These are phyloP conservation scores for Penicillium bialowiezense DNA, from an alignment of 495 filamentous ascomycete species.

Conservation along the genomic window DNA sequence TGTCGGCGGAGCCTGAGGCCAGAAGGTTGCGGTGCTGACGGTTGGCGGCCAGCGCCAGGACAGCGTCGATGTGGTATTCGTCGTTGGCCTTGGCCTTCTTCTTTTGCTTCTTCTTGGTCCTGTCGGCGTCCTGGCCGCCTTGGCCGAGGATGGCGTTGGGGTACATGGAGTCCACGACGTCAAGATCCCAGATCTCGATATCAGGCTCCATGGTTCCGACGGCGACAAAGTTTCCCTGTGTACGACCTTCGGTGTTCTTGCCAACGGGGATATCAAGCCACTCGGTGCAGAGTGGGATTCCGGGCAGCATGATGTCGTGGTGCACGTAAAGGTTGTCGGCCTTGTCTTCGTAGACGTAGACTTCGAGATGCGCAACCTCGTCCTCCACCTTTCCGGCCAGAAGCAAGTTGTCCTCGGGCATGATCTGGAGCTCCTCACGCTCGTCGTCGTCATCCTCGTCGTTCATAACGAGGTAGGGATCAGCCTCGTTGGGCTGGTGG, in stretches of 20 bases:
- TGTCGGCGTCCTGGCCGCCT: conserved; percentile 51
- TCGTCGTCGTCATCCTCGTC: conserved; percentile 78
- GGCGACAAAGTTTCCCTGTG: conserved; percentile 80
- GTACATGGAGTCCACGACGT: conserved; percentile 94
- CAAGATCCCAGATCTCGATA: conserved; percentile 98
- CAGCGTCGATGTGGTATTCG: conserved; percentile 89
- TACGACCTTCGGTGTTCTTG: conserved; percentile 55
- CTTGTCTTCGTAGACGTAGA: conserved; percentile 94
- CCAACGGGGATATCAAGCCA: conserved; percentile 90
- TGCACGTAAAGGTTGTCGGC: conserved; percentile 97
- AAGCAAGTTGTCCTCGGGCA: conserved; percentile 88
- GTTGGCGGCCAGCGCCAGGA: conserved; percentile 88
- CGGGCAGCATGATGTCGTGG: conserved; percentile 98
- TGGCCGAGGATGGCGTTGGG: conserved; percentile 96
- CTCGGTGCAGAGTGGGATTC: conserved; percentile 91
- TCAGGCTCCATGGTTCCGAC: conserved; percentile 97
- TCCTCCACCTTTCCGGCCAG: conserved; percentile 93
- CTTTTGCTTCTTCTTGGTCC: conserved; percentile 65
- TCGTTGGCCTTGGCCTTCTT: conserved; percentile 83
- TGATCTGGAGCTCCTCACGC: conserved; percentile 88
- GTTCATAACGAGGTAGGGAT: conserved; percentile 91
- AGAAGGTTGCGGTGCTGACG: conserved; percentile 89
- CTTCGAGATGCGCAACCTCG: conserved; percentile 92
- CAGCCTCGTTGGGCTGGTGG: conserved; percentile 86
- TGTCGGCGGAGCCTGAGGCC: conserved; percentile 93